These are phyloP conservation scores for Erigeron philadelphicus DNA, from an alignment of 140 eudicot species.

Conservation along the genomic window DNA sequence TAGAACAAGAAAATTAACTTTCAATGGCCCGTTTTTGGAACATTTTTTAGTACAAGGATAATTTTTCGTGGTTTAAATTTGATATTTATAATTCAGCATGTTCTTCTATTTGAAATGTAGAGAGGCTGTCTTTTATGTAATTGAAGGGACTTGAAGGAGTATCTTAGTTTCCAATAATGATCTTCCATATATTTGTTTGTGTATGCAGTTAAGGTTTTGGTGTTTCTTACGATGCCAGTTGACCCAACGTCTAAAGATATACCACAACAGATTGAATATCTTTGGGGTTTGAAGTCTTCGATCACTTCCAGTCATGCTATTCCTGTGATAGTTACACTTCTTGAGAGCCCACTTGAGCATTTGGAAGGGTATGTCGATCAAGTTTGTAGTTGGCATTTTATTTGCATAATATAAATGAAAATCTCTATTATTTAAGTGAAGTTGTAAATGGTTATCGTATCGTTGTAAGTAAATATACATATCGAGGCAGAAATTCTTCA, in stretches of 20 bases:
- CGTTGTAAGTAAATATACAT: not conserved
- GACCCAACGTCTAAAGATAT: constrained; percentile 73
- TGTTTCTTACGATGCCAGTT: constrained; percentile 89
- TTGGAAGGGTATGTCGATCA: constrained; percentile 50
- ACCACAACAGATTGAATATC: constrained; percentile 76
- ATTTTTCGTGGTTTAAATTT: not conserved
- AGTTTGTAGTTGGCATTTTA: constrained; percentile 15
- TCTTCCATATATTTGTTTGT: too few relatives aligned
- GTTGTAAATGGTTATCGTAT: not conserved
- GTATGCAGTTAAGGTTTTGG: constrained; percentile 76
- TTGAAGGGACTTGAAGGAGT: constrained; percentile 3
- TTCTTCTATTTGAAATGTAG: not conserved
- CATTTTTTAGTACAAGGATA: too few relatives aligned
- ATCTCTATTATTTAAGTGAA: not conserved
- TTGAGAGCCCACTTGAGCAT: constrained; percentile 81
- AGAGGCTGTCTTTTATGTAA: not conserved
- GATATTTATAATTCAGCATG: constrained; percentile 2
- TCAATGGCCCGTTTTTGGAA: too few relatives aligned
- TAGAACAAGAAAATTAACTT: too few relatives aligned
- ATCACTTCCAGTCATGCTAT: constrained; percentile 58
- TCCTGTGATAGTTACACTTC: constrained; percentile 67
- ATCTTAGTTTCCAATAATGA: too few relatives aligned
- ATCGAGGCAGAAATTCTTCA: not conserved
- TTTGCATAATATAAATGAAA: not conserved
- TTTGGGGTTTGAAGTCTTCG: constrained; percentile 69